phyloP scores from a whole-genome alignment of 148 eudicot genomes.

The Linanthus parryae region DNA sequence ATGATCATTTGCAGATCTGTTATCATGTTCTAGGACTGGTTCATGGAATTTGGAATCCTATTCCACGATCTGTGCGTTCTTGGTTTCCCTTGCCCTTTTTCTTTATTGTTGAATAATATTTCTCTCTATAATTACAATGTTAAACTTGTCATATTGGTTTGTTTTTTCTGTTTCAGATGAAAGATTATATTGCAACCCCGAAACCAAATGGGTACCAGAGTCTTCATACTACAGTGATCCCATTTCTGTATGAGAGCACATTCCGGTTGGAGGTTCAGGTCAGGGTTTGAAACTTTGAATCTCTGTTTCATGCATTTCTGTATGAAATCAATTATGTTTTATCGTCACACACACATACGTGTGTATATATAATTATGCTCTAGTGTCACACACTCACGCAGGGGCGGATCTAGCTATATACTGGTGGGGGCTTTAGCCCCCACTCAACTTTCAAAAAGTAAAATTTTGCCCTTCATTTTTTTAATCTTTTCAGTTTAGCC shows the following conservation, averaged over 20 bases:
- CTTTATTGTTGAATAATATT: background rate
- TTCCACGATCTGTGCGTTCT: conserved; percentile 82
- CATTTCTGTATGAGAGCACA: conserved; percentile 98
- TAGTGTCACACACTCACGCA: no score
- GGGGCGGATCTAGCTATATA: no score
- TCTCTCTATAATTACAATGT: no score
- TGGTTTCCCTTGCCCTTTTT: conserved; percentile 5
- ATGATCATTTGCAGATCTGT: conserved; percentile 59
- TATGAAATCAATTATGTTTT: no score
- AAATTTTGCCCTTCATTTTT: no score
- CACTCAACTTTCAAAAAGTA: no score
- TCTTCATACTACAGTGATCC: conserved; percentile 96
- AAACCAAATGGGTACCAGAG: conserved; percentile 98
- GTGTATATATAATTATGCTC: no score
- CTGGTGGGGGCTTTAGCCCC: no score
- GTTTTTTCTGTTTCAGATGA: conserved; percentile 57
- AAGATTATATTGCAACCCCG: conserved; percentile 93
- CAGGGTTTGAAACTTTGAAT: conserved; percentile 10
- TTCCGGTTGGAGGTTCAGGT: conserved; percentile 98
- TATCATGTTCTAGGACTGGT: conserved; percentile 96
- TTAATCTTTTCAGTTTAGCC: no score
- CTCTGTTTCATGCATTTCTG: no score
- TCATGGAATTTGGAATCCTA: conserved; percentile 94
- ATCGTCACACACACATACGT: no score
- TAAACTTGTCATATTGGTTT: conserved; percentile 4